Conservation (phyloP, 345 rosid species). For the Pelargonium nanum region DNA sequence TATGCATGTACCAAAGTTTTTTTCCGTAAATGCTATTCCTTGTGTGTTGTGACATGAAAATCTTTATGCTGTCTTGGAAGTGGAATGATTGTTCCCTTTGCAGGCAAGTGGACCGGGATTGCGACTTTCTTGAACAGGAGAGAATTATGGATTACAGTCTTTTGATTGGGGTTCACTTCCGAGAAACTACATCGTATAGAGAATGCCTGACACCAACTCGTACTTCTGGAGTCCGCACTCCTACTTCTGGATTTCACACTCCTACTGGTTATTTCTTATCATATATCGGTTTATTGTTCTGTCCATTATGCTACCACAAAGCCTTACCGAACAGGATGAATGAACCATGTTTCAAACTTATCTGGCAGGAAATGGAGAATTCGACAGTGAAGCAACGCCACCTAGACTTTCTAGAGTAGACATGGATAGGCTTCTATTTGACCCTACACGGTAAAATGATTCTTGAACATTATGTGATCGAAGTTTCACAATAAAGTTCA, state of each 20-base stretch:
- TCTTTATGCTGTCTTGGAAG: too few relatives aligned
- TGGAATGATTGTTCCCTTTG: conserved; percentile 4
- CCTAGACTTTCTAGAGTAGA: conserved; percentile 28
- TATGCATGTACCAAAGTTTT: too few relatives aligned
- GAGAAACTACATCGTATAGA: conserved; percentile 33
- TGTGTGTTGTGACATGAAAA: too few relatives aligned
- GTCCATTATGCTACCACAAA: too few relatives aligned
- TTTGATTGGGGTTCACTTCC: conserved; percentile 79
- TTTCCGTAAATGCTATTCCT: too few relatives aligned
- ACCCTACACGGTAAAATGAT: conserved; percentile 24
- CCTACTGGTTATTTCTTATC: conserved; percentile 47
- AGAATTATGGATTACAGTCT: conserved; percentile 97
- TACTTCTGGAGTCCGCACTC: conserved; percentile 26
- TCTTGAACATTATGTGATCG: not conserved
- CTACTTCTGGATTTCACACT: conserved; percentile 16
- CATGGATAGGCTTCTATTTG: conserved; percentile 19
- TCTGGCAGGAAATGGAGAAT: conserved; percentile 20
- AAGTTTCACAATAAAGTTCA: not conserved
- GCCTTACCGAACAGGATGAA: conserved; percentile 30
- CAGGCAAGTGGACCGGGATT: conserved; percentile 96
- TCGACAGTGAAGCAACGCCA: conserved; percentile 13
- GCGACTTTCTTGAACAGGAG: conserved; percentile 87
- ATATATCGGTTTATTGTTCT: too few relatives aligned
- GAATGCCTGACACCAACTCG: conserved; percentile 31
- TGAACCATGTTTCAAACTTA: not conserved